Percentiles rank a stretch among this genome's conserved stretches.
Evolutionary conservation across 176 grass and related monocot genomes (phyloP).

Genomic region (Echinochloa phyllopogon): DNA sequence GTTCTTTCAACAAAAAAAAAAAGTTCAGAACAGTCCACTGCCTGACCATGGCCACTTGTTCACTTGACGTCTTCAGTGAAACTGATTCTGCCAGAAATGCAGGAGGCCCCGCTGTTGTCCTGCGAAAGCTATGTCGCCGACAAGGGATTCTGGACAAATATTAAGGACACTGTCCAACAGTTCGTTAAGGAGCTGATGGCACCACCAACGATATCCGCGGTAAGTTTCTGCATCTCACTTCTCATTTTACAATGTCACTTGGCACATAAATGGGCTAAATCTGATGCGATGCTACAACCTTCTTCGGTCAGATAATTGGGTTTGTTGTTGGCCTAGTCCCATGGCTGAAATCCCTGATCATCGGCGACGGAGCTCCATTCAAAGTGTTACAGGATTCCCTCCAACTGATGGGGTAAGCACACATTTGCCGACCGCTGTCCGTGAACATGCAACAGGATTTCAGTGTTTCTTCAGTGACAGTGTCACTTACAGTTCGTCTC

Average conservation of each 20-base stretch:
- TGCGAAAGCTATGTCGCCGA: slow-evolving; percentile 37
- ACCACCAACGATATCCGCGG: slow-evolving; percentile 81
- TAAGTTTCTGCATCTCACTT: slow-evolving; percentile 24
- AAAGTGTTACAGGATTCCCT: slow-evolving; percentile 70
- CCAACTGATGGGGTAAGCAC: slow-evolving; percentile 68
- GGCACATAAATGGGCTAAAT: not conserved
- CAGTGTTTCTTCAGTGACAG: not conserved
- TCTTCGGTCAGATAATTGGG: slow-evolving; percentile 54
- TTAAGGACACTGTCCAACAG: slow-evolving; percentile 62
- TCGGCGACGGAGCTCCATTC: slow-evolving; percentile 54
- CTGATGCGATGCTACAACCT: not conserved
- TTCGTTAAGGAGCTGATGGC: slow-evolving; percentile 69
- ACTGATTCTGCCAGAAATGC: slow-evolving; percentile 36
- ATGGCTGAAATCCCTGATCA: slow-evolving; percentile 69
- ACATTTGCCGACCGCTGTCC: not conserved
- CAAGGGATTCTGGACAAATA: slow-evolving; percentile 62
- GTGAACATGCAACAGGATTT: not conserved
- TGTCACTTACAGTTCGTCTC: not conserved
- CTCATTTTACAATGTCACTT: not conserved
- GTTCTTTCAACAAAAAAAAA: too few relatives aligned
- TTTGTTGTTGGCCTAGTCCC: slow-evolving; percentile 71
- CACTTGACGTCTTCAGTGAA: not conserved
- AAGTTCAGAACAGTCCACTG: slow-evolving; percentile 32
- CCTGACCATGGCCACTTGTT: not conserved
- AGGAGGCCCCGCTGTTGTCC: slow-evolving; percentile 66